Evolutionary conservation across 1,284 basidiomycete species (phyloP).

Genomic region (Rhodotorula sp.): DNA sequence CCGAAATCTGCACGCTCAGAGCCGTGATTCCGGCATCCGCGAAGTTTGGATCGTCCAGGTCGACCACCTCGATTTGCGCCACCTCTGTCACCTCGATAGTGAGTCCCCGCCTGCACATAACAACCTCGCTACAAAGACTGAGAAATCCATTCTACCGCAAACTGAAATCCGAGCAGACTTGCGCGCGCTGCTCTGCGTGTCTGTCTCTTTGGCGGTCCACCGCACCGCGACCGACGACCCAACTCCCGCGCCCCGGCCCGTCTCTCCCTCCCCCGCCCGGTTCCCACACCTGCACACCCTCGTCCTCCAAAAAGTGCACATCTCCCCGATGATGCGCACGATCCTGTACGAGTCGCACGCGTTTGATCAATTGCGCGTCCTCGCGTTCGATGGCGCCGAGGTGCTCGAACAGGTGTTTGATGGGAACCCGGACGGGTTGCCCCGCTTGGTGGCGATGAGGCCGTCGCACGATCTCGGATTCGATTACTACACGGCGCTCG

Average conservation of each 20-base stretch:
- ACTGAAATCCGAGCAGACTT: neutral
- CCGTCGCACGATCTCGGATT: neutral
- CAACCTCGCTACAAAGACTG: neutral
- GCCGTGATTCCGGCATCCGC: neutral
- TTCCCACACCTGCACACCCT: constrained; percentile 1
- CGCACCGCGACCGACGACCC: neutral
- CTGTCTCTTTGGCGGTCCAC: neutral
- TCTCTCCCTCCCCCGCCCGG: neutral
- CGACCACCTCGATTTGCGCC: constrained; percentile 1
- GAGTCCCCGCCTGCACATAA: neutral
- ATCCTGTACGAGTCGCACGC: constrained; percentile 9
- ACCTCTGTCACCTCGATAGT: neutral
- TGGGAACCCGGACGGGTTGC: constrained; percentile 5
- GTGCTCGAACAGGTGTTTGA: constrained; percentile 7
- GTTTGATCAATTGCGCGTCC: neutral
- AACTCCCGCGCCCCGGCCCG: neutral
- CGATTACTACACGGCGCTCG: constrained; percentile 4
- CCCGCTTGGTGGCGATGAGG: neutral
- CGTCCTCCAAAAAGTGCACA: constrained; percentile 1
- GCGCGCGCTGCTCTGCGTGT: constrained; percentile 4
- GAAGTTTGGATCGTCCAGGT: constrained; percentile 5
- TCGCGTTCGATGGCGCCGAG: constrained; percentile 9
- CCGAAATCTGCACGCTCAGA: neutral
- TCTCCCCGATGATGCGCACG: constrained; percentile 1
- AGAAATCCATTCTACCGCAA: neutral